phyloP scores from a whole-genome alignment of 768 basidiomycete genomes.

The Russula compacta region DNA sequence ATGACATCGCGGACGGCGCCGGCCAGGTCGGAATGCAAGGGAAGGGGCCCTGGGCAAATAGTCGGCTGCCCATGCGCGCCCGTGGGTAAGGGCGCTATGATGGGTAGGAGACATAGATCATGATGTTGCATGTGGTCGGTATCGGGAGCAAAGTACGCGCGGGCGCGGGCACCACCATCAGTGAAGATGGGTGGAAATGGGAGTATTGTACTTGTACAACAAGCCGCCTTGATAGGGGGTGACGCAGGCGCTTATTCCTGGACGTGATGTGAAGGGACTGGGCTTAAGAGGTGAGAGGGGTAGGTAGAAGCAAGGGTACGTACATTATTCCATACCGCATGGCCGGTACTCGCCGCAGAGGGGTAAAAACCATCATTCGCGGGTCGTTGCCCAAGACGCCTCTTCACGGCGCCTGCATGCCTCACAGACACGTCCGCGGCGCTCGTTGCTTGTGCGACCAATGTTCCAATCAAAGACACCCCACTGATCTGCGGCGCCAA shows the following conservation, averaged over 20 bases:
- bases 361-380: constrained; percentile 3
- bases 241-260: constrained; percentile 11
- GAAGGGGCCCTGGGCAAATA: neutral
- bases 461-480: constrained; percentile 20
- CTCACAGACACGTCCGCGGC: constrained; percentile 18
- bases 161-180: neutral
- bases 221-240: constrained; percentile 13
- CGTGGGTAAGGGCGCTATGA: neutral
- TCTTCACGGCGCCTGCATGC: constrained; percentile 18
- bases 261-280: constrained; percentile 8
- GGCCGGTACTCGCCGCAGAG: neutral
- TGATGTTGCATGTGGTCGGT: constrained; percentile 8
- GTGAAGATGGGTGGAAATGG: neutral
- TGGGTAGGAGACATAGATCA: constrained; percentile 6
- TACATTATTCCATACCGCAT: constrained; percentile 18
- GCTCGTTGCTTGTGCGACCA: constrained; percentile 6
- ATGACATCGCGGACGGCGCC: neutral
- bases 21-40: neutral
- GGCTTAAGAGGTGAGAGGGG: neutral
- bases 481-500: constrained; percentile 12
- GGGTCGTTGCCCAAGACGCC: constrained; percentile 17
- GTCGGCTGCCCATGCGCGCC: neutral
- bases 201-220: neutral
- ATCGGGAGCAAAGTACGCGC: neutral
- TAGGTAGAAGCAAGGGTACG: neutral